phyloP scores from a whole-genome alignment of 2,329 filamentous ascomycete genomes.

The Fusarium floridanum region DNA sequence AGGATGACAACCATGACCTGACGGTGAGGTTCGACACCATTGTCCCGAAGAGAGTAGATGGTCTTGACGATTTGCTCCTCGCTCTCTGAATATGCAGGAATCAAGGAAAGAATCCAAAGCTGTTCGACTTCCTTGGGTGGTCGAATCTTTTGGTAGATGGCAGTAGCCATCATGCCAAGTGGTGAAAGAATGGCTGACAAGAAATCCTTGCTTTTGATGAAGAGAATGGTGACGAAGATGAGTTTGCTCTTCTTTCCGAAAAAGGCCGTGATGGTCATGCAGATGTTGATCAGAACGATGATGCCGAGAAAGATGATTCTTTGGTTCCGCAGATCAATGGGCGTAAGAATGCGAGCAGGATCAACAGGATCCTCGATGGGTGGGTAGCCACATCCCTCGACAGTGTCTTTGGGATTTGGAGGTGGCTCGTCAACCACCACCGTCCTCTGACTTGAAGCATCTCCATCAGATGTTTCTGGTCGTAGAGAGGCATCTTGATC shows the following conservation, averaged over 20 bases:
- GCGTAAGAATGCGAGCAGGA: slow-evolving; percentile 26
- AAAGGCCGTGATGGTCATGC: slow-evolving; percentile 30
- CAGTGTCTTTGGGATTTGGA: slow-evolving; percentile 5
- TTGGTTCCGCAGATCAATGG: slow-evolving; percentile 32
- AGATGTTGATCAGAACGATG: slow-evolving; percentile 33
- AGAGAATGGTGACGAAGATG: slow-evolving; percentile 26
- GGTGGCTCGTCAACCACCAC: neutral
- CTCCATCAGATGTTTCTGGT: neutral
- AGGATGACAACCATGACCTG: slow-evolving; percentile 41
- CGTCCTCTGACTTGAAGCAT: neutral
- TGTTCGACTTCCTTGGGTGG: slow-evolving; percentile 12
- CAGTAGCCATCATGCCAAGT: slow-evolving; percentile 11
- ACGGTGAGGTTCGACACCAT: slow-evolving; percentile 37
- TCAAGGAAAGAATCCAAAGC: slow-evolving; percentile 39
- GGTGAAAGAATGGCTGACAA: slow-evolving; percentile 34
- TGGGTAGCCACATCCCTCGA: slow-evolving; percentile 34
- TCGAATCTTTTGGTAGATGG: slow-evolving; percentile 14
- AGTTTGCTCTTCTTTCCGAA: slow-evolving; percentile 38
- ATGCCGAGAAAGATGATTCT: slow-evolving; percentile 26
- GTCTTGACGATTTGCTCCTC: slow-evolving; percentile 44
- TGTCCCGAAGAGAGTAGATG: slow-evolving; percentile 38
- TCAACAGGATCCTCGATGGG: slow-evolving; percentile 34
- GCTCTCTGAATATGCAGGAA: slow-evolving; percentile 41
- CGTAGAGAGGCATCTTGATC: neutral
- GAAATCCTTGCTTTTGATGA: slow-evolving; percentile 43